Conservation (phyloP, 2,329 filamentous ascomycete genomes). For the Aspergillus tanneri region DNA sequence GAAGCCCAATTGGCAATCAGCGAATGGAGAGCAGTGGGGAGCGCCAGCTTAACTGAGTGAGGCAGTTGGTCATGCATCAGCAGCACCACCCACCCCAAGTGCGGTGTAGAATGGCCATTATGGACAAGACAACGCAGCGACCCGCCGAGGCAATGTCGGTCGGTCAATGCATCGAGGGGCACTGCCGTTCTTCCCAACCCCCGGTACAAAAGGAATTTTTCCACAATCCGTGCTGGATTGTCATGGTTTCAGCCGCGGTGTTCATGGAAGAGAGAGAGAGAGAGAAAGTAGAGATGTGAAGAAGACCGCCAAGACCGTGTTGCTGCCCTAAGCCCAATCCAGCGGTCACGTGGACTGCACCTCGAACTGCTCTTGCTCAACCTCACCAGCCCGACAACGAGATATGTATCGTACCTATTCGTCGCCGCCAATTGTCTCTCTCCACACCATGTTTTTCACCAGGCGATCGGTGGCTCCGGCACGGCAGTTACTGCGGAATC, state of each 20-base stretch:
- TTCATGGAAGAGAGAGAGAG: background rate
- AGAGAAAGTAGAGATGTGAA: background rate
- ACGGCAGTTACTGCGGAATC: conserved; percentile 41
- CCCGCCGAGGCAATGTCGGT: conserved; percentile 11
- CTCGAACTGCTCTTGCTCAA: conserved; percentile 15
- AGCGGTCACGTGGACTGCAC: conserved; percentile 17
- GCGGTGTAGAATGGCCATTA: conserved; percentile 19
- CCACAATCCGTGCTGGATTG: conserved; percentile 6
- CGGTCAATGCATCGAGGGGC: conserved; percentile 2
- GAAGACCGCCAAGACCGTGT: background rate
- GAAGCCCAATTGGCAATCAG: conserved; percentile 19
- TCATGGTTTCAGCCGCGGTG: background rate
- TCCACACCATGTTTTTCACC: conserved; percentile 43
- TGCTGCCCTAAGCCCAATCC: conserved; percentile 12
- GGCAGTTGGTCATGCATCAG: conserved; percentile 25
- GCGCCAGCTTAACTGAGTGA: conserved; percentile 21
- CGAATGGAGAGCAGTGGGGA: conserved; percentile 21
- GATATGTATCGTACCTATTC: conserved; percentile 29
- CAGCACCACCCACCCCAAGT: conserved; percentile 18
- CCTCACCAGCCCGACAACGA: conserved; percentile 26
- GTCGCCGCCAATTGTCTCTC: conserved; percentile 32
- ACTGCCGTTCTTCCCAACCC: conserved; percentile 1
- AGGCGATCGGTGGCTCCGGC: conserved; percentile 41
- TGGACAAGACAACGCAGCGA: conserved; percentile 23
- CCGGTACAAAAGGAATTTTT: conserved; percentile 5